phyloP scores from a whole-genome alignment of 2,329 filamentous ascomycete species.

The Gliomastix tumulicola region DNA sequence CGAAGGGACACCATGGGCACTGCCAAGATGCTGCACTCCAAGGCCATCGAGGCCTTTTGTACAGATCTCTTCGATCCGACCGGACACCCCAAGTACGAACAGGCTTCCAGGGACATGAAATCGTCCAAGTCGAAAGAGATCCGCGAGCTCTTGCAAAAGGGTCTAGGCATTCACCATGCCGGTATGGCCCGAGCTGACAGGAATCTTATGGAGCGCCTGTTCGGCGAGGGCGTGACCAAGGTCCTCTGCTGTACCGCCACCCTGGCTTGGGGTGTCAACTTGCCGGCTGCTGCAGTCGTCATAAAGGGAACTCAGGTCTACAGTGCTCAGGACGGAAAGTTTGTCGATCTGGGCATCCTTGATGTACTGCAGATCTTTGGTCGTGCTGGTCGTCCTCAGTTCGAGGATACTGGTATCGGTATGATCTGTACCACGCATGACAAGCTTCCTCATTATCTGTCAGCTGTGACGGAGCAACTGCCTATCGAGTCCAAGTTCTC shows the following conservation, averaged over 20 bases:
- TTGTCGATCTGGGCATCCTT: slow-evolving; percentile 90
- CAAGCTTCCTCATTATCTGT: slow-evolving; percentile 83
- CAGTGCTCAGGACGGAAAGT: slow-evolving; percentile 92
- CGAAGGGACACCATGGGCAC: slow-evolving; percentile 89
- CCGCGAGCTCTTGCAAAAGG: slow-evolving; percentile 81
- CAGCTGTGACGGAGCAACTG: slow-evolving; percentile 89
- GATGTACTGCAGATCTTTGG: slow-evolving; percentile 98
- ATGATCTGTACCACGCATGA: slow-evolving; percentile 98
- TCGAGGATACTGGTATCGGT: slow-evolving; percentile 94
- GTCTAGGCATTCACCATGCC: slow-evolving; percentile 91
- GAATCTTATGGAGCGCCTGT: slow-evolving; percentile 92
- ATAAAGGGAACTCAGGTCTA: slow-evolving; percentile 99
- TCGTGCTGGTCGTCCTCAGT: slow-evolving; percentile 94
- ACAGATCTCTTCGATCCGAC: slow-evolving; percentile 78
- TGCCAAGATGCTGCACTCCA: slow-evolving; percentile 77
- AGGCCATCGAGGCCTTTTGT: slow-evolving; percentile 74
- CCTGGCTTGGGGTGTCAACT: slow-evolving; percentile 96
- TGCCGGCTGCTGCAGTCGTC: slow-evolving; percentile 91
- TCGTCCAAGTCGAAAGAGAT: slow-evolving; percentile 80
- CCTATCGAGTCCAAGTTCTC: slow-evolving; percentile 98
- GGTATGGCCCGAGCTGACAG: slow-evolving; percentile 93
- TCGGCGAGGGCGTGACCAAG: slow-evolving; percentile 86
- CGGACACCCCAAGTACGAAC: slow-evolving; percentile 70
- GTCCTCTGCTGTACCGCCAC: slow-evolving; percentile 98
- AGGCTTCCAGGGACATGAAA: slow-evolving; percentile 78